phyloP scores from a whole-genome alignment of 1,139 yeast genomes.

The Kluyveromyces sp. region DNA sequence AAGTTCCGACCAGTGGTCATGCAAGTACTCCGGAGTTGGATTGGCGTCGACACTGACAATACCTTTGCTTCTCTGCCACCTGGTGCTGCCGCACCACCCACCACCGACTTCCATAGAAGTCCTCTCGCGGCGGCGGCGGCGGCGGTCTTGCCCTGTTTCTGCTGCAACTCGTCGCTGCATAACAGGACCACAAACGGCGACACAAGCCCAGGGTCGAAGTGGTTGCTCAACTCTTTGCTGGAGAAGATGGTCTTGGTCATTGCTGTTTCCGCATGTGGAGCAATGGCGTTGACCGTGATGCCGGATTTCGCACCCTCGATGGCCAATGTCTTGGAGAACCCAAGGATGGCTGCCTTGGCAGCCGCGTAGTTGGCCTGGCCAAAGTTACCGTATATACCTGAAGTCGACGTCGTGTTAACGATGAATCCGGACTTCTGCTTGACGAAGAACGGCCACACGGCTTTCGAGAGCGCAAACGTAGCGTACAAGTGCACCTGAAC shows the following conservation, averaged over 20 bases:
- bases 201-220: slow-evolving; percentile 81
- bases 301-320: slow-evolving; percentile 78
- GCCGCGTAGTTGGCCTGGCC: slow-evolving; percentile 96
- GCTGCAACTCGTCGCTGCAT: slow-evolving; percentile 63
- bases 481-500: slow-evolving; percentile 78
- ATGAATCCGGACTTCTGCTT: slow-evolving; percentile 77
- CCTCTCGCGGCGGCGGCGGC: slow-evolving; percentile 38
- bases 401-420: slow-evolving; percentile 86
- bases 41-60: slow-evolving; percentile 48
- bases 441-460: slow-evolving; percentile 86
- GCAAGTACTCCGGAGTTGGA: slow-evolving; percentile 58
- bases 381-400: slow-evolving; percentile 95
- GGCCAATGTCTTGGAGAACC: slow-evolving; percentile 79
- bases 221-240: slow-evolving; percentile 64
- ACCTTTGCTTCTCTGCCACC: slow-evolving; percentile 94
- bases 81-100: slow-evolving; percentile 91
- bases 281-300: slow-evolving; percentile 74
- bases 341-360: slow-evolving; percentile 85
- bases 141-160: slow-evolving; percentile 10
- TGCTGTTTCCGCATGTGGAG: slow-evolving; percentile 97
- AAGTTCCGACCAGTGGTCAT: slow-evolving; percentile 58
- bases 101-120: slow-evolving; percentile 68
- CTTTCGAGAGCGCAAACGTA: slow-evolving; percentile 73
- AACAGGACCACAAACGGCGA: slow-evolving; percentile 83
- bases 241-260: slow-evolving; percentile 88